These are phyloP conservation scores for Fusarium cyanostomum DNA, from an alignment of 2,329 filamentous ascomycete species.

Conservation along the genomic window DNA sequence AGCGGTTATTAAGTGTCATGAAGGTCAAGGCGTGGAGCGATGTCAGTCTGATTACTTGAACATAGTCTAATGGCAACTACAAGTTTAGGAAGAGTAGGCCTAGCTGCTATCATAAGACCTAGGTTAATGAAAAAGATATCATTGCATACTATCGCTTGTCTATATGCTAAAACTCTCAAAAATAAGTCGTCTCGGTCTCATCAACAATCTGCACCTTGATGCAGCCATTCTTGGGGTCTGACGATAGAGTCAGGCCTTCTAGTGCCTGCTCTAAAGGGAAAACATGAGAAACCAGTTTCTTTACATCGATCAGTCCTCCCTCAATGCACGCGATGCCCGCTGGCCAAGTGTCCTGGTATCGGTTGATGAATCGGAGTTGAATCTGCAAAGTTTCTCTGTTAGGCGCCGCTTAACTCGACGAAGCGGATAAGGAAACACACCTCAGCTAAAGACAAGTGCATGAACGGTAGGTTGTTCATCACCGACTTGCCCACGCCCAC, in stretches of 20 bases:
- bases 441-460: slow-evolving; percentile 71
- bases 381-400: slow-evolving; percentile 51
- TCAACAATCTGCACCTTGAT: slow-evolving; percentile 52
- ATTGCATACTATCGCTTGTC: slow-evolving; percentile 5
- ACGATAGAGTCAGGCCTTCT: slow-evolving; percentile 55
- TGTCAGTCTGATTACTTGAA: too few species aligned
- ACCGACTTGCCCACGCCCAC: slow-evolving; percentile 70
- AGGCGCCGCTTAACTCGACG: neutral
- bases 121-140: neutral
- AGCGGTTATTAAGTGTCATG: too few species aligned
- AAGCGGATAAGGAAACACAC: slow-evolving; percentile 42
- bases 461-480: slow-evolving; percentile 74
- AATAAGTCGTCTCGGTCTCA: slow-evolving; percentile 39
- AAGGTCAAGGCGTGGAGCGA: too few species aligned
- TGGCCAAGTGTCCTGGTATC: slow-evolving; percentile 76
- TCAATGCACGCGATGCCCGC: slow-evolving; percentile 68
- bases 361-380: slow-evolving; percentile 75
- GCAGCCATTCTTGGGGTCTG: slow-evolving; percentile 47
- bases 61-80: too few species aligned
- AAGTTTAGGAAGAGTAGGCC: too few species aligned
- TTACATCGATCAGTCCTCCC: slow-evolving; percentile 68
- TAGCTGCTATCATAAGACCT: too few species aligned
- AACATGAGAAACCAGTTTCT: slow-evolving; percentile 67
- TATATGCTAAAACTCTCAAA: slow-evolving; percentile 25
- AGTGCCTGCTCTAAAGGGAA: slow-evolving; percentile 70